A percentile compares a stretch with the other conserved stretches of the same genome.
Evolutionary conservation across 345 rosid species (phyloP).

Genomic region (Populus euphratica): DNA sequence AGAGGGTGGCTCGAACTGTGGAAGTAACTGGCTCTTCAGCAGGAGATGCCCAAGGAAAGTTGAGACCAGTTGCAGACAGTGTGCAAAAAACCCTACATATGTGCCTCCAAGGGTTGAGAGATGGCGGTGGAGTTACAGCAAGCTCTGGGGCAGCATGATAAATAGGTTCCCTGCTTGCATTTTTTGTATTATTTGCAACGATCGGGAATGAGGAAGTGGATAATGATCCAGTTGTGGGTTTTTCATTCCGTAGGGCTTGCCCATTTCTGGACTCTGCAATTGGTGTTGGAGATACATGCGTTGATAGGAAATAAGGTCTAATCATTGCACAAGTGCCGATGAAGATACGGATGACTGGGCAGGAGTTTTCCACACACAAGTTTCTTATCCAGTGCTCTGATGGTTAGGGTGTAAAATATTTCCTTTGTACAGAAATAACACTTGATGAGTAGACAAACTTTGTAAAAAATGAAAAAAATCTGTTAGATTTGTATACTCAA

Average conservation of each 20-base stretch:
- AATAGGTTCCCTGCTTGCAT: background rate
- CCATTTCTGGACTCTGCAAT: background rate
- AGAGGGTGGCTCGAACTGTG: conserved; percentile 62
- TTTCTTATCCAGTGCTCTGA: conserved; percentile 14
- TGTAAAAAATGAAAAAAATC: conserved; percentile 1
- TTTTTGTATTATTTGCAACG: background rate
- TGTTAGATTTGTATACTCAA: background rate
- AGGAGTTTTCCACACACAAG: background rate
- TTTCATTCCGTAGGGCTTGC: background rate
- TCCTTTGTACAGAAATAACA: conserved; percentile 22
- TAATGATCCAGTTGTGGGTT: background rate
- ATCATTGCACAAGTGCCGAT: background rate
- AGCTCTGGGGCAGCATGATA: conserved; percentile 27
- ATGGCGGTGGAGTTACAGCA: conserved; percentile 36
- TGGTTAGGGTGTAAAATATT: conserved; percentile 15
- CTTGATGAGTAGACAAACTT: background rate
- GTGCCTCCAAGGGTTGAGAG: conserved; percentile 77
- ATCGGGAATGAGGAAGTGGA: background rate
- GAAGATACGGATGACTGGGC: background rate
- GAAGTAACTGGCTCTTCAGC: conserved; percentile 48
- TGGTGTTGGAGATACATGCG: background rate
- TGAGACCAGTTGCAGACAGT: conserved; percentile 71
- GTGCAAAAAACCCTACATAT: conserved; percentile 65
- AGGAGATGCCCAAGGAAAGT: conserved; percentile 70
- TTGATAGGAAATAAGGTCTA: background rate